Percentiles rank a stretch among this genome's conserved stretches.
These are phyloP conservation scores for Coemansia sp. DNA, from an alignment of 192 early-diverging fungal species.

Conservation along the genomic window DNA sequence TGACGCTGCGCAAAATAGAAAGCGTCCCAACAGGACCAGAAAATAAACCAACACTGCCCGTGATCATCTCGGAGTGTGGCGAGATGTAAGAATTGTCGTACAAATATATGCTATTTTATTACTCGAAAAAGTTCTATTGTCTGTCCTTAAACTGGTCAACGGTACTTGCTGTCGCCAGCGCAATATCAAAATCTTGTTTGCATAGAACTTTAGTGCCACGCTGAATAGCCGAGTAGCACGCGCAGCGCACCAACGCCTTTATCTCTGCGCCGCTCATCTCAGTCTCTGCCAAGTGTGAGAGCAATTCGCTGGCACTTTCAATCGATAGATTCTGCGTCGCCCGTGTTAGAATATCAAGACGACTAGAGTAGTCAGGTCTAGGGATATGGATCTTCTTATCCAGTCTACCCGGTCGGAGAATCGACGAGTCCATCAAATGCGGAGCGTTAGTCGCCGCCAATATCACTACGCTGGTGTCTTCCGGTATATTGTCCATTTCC, in stretches of 20 bases:
- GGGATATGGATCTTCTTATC: slow-evolving; percentile 77
- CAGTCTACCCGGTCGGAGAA: slow-evolving; percentile 84
- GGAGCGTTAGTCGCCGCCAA: slow-evolving; percentile 89
- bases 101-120: not conserved
- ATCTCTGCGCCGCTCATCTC: slow-evolving; percentile 49
- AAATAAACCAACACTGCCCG: slow-evolving; percentile 72
- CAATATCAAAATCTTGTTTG: slow-evolving; percentile 17
- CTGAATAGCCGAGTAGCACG: slow-evolving; percentile 49
- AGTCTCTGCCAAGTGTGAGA: slow-evolving; percentile 19
- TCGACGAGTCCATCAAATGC: slow-evolving; percentile 68
- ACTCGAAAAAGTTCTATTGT: not conserved
- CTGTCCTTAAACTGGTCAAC: not conserved
- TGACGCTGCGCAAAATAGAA: slow-evolving; percentile 79
- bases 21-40: slow-evolving; percentile 75
- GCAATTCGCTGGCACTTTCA: slow-evolving; percentile 9
- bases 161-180: slow-evolving; percentile 10
- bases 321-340: slow-evolving; percentile 30
- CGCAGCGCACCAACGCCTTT: slow-evolving; percentile 33
- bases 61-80: slow-evolving; percentile 85
- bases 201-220: slow-evolving; percentile 12
- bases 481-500: slow-evolving; percentile 72
- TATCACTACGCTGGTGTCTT: slow-evolving; percentile 66
- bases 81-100: slow-evolving; percentile 63
- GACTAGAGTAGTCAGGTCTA: slow-evolving; percentile 61
- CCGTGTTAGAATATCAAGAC: slow-evolving; percentile 68